These are phyloP conservation scores for Heterobasidion occidentale DNA, from an alignment of 1,284 basidiomycete genomes.

Conservation along the genomic window DNA sequence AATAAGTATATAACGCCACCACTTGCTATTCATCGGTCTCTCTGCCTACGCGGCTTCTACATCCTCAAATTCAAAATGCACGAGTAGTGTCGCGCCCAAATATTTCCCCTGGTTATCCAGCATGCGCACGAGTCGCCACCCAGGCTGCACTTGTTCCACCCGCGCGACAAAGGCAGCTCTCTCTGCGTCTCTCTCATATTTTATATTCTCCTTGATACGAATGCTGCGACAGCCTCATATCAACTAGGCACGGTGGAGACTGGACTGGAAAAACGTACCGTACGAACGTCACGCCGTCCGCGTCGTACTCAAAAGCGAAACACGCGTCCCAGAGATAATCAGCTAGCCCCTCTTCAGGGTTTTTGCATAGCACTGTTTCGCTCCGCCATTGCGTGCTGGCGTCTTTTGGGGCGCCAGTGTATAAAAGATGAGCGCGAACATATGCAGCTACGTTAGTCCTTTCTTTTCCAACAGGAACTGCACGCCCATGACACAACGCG, in stretches of 20 bases:
- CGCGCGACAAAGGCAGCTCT: conserved; percentile 44
- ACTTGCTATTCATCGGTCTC: background rate
- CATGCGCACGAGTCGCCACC: conserved; percentile 44
- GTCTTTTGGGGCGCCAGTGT: conserved; percentile 21
- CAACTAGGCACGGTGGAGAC: conserved; percentile 17
- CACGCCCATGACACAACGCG: background rate
- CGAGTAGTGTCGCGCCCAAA: conserved; percentile 40
- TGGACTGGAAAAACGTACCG: conserved; percentile 24
- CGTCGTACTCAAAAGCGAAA: conserved; percentile 41
- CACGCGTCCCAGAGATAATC: conserved; percentile 38
- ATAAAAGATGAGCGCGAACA: conserved; percentile 34
- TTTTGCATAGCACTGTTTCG: conserved; percentile 25
- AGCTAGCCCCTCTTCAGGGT: conserved; percentile 21
- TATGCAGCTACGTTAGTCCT: conserved; percentile 29
- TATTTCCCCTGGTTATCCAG: conserved; percentile 46
- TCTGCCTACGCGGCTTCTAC: background rate
- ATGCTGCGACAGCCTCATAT: conserved; percentile 6
- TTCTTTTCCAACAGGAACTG: conserved; percentile 34
- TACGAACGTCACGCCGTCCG: conserved; percentile 42
- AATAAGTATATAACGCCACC: background rate
- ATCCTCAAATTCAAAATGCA: conserved; percentile 9
- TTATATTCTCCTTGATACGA: conserved; percentile 22
- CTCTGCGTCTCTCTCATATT: conserved; percentile 33
- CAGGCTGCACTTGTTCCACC: conserved; percentile 33
- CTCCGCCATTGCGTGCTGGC: conserved; percentile 30